Percentiles rank a stretch among this genome's conserved stretches.
Evolutionary conservation across 441 rosid species (phyloP).

Genomic region (Bruguiera hainesii): DNA sequence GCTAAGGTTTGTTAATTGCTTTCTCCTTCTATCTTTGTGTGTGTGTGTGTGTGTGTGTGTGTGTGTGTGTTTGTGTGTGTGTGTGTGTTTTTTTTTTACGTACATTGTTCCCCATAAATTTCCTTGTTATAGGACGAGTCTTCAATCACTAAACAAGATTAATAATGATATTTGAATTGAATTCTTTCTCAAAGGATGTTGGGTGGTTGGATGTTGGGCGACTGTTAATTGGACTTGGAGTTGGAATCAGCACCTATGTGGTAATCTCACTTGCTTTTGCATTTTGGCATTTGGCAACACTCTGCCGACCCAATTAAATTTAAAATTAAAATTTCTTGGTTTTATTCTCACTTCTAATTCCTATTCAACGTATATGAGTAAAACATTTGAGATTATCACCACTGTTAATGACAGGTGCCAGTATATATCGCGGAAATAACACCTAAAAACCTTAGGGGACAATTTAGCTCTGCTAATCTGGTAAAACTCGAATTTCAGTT

Average conservation of each 20-base stretch:
- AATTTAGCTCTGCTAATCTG: constrained; percentile 9
- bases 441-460: constrained; percentile 16
- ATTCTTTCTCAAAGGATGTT: constrained; percentile 1
- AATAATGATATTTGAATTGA: background rate
- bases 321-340: background rate
- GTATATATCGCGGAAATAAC: constrained; percentile 19
- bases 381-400: no score
- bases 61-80: background rate
- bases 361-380: no score
- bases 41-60: background rate
- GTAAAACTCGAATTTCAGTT: background rate
- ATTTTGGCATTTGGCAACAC: background rate
- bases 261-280: background rate
- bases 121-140: no score
- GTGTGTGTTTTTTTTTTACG: background rate
- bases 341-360: background rate
- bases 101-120: background rate
- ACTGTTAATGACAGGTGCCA: constrained; percentile 5
- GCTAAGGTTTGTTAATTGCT: background rate
- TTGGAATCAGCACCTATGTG: constrained; percentile 19
- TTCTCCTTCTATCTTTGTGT: background rate
- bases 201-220: constrained; percentile 15
- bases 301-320: background rate
- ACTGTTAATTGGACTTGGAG: constrained; percentile 12
- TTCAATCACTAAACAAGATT: no score